Conservation (phyloP, 2,329 filamentous ascomycete genomes). For the Microsporum audouinii region DNA sequence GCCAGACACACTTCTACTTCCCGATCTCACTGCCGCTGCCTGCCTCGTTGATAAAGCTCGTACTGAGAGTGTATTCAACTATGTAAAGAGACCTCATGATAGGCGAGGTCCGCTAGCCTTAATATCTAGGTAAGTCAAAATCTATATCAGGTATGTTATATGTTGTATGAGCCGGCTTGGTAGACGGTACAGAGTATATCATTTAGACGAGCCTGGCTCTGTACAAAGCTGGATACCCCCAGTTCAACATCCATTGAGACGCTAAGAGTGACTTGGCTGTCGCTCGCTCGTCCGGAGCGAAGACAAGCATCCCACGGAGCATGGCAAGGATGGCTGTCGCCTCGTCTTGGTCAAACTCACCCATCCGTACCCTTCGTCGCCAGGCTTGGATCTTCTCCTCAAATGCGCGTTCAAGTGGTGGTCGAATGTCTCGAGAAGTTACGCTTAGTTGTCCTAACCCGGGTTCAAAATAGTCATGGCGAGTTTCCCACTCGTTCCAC, state of each 20-base stretch:
- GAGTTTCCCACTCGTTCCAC: constrained; percentile 8
- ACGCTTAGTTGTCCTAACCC: too few species aligned
- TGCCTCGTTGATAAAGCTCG: neutral
- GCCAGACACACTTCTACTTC: neutral
- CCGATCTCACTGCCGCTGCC: neutral
- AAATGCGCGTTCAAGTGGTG: constrained; percentile 14
- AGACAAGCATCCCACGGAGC: constrained; percentile 11
- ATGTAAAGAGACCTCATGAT: too few species aligned
- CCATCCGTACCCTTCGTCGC: constrained; percentile 11
- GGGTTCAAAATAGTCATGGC: too few species aligned
- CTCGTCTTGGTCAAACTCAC: constrained; percentile 13
- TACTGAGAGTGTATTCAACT: too few species aligned
- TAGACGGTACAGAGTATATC: too few species aligned
- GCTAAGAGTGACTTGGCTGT: constrained; percentile 9
- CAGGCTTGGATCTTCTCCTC: constrained; percentile 14
- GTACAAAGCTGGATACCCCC: constrained; percentile 11
- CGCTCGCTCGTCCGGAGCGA: constrained; percentile 9
- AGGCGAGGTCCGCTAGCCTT: too few species aligned
- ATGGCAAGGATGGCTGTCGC: constrained; percentile 9
- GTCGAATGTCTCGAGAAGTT: constrained; percentile 4
- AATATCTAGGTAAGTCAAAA: too few species aligned
- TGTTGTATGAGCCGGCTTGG: too few species aligned
- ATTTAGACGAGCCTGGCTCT: neutral
- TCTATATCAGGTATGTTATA: too few species aligned
- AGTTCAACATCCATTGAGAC: constrained; percentile 13